Conservation (phyloP, 2,329 filamentous ascomycete genomes). For the Colletotrichum simmondsii region DNA sequence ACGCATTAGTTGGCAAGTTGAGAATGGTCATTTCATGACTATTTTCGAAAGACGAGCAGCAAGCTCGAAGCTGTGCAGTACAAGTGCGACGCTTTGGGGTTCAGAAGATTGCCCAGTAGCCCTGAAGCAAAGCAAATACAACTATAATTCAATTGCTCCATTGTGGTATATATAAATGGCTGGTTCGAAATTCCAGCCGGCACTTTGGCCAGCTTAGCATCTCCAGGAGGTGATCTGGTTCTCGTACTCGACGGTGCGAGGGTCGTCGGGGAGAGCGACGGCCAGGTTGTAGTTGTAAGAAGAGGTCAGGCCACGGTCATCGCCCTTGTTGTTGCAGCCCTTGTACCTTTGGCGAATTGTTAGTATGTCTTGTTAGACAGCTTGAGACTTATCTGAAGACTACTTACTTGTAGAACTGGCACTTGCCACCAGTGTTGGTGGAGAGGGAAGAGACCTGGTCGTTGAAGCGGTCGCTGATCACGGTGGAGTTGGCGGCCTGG, state of each 20-base stretch:
- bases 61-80: neutral
- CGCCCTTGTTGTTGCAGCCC: constrained; percentile 30
- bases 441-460: constrained; percentile 24
- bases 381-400: accelerated
- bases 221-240: constrained; percentile 30
- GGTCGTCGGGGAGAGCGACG: constrained; percentile 17
- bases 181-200: neutral
- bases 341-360: neutral
- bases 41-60: neutral
- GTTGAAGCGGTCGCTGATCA: constrained; percentile 13
- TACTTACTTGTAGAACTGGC: constrained; percentile 28
- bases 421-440: constrained; percentile 26
- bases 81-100: too few relatives aligned
- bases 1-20: neutral
- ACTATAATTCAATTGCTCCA: neutral
- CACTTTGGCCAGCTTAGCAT: neutral
- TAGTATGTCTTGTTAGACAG: neutral
- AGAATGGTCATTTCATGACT: neutral
- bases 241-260: constrained; percentile 23
- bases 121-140: too few relatives aligned
- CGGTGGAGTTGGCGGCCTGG: constrained; percentile 11
- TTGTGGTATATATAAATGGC: neutral
- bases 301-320: constrained; percentile 26
- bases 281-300: constrained; percentile 28
- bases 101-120: too few relatives aligned